Evolutionary conservation across 495 filamentous ascomycete genomes (phyloP).

Genomic region (Neurospora intermedia): DNA sequence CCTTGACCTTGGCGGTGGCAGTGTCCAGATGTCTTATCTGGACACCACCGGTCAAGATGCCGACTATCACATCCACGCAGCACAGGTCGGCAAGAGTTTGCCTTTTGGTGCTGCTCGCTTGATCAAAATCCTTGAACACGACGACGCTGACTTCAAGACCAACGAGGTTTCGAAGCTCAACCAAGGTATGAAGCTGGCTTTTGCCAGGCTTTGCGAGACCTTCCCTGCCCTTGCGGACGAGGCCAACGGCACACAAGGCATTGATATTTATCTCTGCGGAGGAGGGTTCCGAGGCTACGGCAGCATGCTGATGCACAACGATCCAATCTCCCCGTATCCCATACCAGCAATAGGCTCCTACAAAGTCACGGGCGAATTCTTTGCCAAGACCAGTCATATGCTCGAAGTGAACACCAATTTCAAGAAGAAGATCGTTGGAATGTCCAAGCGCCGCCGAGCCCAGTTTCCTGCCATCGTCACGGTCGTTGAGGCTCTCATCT

Average conservation of each 20-base stretch:
- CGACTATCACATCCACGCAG: conserved; percentile 36
- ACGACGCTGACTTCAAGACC: conserved; percentile 30
- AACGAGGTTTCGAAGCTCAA: conserved; percentile 47
- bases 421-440: conserved; percentile 58
- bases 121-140: conserved; percentile 45
- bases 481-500: conserved; percentile 59
- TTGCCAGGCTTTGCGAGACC: conserved; percentile 46
- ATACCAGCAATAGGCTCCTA: conserved; percentile 81
- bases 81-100: conserved; percentile 42
- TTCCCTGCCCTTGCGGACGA: conserved; percentile 35
- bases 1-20: conserved; percentile 85
- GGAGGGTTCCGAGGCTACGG: conserved; percentile 90
- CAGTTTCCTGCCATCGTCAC: conserved; percentile 81
- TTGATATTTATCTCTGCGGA: conserved; percentile 75
- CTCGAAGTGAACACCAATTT: conserved; percentile 43
- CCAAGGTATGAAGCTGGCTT: conserved; percentile 49
- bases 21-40: conserved; percentile 84
- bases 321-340: conserved; percentile 62
- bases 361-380: conserved; percentile 47
- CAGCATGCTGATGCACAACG: conserved; percentile 65
- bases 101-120: conserved; percentile 85
- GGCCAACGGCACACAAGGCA: conserved; percentile 39
- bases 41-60: conserved; percentile 44
- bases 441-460: conserved; percentile 66
- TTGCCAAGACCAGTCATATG: conserved; percentile 50